These are phyloP conservation scores for Dioscorea cayenensis DNA, from an alignment of 116 monocot species.

Conservation along the genomic window DNA sequence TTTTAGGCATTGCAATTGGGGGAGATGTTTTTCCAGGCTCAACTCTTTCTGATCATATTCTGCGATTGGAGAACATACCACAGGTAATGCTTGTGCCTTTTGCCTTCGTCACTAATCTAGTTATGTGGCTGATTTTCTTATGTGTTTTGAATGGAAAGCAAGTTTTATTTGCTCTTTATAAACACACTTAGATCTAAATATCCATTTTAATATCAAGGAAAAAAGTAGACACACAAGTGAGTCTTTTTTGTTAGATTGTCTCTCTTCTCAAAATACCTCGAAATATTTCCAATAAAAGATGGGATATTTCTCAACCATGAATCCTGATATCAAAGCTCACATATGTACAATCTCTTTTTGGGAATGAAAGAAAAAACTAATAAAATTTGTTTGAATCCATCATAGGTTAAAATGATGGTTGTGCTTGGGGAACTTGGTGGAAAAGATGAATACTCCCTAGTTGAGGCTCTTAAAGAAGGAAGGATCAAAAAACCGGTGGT, in stretches of 20 bases:
- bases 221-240: not conserved
- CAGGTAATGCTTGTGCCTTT: conserved; percentile 42
- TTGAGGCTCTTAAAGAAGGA: conserved; percentile 86
- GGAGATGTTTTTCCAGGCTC: conserved; percentile 99
- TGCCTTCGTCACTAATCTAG: no score
- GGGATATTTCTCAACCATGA: no score
- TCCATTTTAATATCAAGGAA: not conserved
- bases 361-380: not conserved
- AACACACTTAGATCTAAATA: not conserved
- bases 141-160: not conserved
- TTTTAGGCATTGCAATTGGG: conserved; percentile 94
- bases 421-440: conserved; percentile 98
- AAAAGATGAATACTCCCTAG: conserved; percentile 89
- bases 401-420: conserved; percentile 95
- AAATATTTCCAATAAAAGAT: no score
- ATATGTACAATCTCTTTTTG: not conserved
- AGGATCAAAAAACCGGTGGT: conserved; percentile 91
- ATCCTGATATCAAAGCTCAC: no score
- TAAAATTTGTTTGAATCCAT: not conserved
- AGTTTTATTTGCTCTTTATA: not conserved
- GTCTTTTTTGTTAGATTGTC: no score
- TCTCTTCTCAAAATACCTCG: no score
- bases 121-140: no score
- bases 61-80: conserved; percentile 90
- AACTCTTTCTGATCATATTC: conserved; percentile 95